Evolutionary conservation across 164 flowering plant species (phyloP), one percentile per base, ranked within the genome.

Genomic region (Aristolochia contorta): DNA sequence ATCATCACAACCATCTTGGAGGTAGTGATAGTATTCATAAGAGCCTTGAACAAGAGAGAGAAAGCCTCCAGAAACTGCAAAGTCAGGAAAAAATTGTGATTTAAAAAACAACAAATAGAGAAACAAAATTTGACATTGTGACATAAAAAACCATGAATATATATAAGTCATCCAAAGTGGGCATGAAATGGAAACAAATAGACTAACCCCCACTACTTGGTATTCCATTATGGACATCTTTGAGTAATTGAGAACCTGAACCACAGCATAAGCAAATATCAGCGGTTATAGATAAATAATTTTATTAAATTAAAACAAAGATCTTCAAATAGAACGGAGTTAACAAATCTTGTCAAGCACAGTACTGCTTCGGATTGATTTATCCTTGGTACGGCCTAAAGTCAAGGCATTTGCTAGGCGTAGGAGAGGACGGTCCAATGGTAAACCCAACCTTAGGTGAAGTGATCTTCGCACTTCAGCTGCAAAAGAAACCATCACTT

Each of bases 1-100:
- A 75, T 92, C 98, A 82, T 92, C 89, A 71, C 79, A 80, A 45
- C 87, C 86, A 77, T 85, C 84, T 70, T 92, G 98, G 73, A 92
- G 95, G 72, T 92, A 92, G 66, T 92, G 98, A 74, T 85, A 65
- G 67, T 92, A 89, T 59, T 84, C 91, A 78, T 92, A 92, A 50
- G 98, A 89, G 59, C 98, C 98, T 73, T 92, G 90, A 63, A 87
- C 73, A 63, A 82, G 67, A 67, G 98, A 85, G 54, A 68, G 64
- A 48, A 65, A 15, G 20, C 96, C 98, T 19, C 96, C 91, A 58
- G 87, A 77, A 68, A 92, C 96, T 89, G 86, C 71, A 77, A 56
- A 53, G 57, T 19, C 57, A 62, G 8, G 30, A 22, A 27, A 18
- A 25, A 22, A 43, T 12, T 2, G 18, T 22, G 22, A 54, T 0